Evolutionary conservation across 805 yeast genomes (phyloP).

Genomic region (Suhomyces kilbournensis): DNA sequence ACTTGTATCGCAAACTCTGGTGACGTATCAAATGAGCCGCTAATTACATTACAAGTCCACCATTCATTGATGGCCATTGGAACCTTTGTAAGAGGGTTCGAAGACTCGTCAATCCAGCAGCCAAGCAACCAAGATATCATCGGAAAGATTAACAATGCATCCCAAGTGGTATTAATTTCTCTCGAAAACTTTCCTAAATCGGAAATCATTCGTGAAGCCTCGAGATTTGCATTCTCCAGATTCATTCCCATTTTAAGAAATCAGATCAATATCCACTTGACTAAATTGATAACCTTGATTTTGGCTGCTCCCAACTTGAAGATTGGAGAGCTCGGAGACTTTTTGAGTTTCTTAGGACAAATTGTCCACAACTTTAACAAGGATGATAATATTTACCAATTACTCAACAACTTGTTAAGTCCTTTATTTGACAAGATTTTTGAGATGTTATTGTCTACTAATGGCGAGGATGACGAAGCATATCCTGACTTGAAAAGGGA

Average conservation of each 20-base stretch:
- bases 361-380: slow-evolving; percentile 72
- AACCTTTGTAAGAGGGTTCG: slow-evolving; percentile 84
- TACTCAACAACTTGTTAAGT: slow-evolving; percentile 67
- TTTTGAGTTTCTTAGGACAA: slow-evolving; percentile 84
- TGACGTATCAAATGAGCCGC: slow-evolving; percentile 36
- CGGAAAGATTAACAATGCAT: slow-evolving; percentile 53
- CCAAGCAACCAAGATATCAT: slow-evolving; percentile 37
- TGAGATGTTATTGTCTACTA: slow-evolving; percentile 37
- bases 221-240: slow-evolving; percentile 84
- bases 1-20: slow-evolving; percentile 44
- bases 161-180: slow-evolving; percentile 81
- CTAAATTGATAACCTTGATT: slow-evolving; percentile 64
- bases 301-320: slow-evolving; percentile 56
- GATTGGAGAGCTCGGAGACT: slow-evolving; percentile 69
- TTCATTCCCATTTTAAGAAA: slow-evolving; percentile 70
- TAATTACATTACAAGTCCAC: slow-evolving; percentile 69
- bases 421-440: slow-evolving; percentile 73
- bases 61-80: slow-evolving; percentile 88
- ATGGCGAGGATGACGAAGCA: slow-evolving; percentile 21
- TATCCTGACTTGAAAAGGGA: slow-evolving; percentile 65
- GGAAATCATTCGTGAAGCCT: slow-evolving; percentile 76
- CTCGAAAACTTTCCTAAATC: slow-evolving; percentile 67
- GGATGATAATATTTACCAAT: slow-evolving; percentile 65
- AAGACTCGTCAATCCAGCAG: slow-evolving; percentile 36
- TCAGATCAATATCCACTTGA: slow-evolving; percentile 46